These are phyloP conservation scores for Colletotrichum lini DNA, from an alignment of 2,329 filamentous ascomycete genomes.

Conservation along the genomic window DNA sequence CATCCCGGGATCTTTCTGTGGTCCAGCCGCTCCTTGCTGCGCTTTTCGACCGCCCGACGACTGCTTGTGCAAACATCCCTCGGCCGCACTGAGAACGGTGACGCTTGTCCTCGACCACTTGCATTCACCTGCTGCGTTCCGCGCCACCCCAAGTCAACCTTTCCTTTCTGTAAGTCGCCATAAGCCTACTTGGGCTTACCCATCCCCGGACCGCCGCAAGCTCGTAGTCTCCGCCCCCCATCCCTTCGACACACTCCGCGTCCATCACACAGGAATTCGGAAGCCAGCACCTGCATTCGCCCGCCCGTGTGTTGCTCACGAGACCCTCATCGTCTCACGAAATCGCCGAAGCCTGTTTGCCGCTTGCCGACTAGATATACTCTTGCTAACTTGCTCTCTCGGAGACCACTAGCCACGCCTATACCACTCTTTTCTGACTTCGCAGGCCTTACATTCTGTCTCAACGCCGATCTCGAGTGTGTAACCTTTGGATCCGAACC, in stretches of 20 bases:
- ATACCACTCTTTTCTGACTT: neutral
- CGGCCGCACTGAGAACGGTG: constrained; percentile 6
- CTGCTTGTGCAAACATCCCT: constrained; percentile 35
- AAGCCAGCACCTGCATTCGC: constrained; percentile 31
- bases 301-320: constrained; percentile 38
- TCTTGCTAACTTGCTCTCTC: constrained; percentile 35
- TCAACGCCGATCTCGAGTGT: constrained; percentile 19
- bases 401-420: constrained; percentile 19
- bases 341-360: constrained; percentile 31
- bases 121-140: constrained; percentile 31
- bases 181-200: constrained; percentile 15
- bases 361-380: constrained; percentile 34
- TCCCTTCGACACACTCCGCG: constrained; percentile 6
- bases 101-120: constrained; percentile 31
- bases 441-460: neutral
- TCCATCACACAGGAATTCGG: constrained; percentile 27
- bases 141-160: constrained; percentile 3
- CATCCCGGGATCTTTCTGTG: constrained; percentile 35
- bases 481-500: constrained; percentile 13
- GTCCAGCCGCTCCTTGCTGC: constrained; percentile 41
- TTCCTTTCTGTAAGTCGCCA: constrained; percentile 35
- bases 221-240: constrained; percentile 3
- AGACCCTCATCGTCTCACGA: constrained; percentile 35
- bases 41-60: constrained; percentile 2
- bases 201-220: constrained; percentile 9